Evolutionary conservation across 2,329 filamentous ascomycete genomes (phyloP).

Genomic region (Grosmannia penicillata): DNA sequence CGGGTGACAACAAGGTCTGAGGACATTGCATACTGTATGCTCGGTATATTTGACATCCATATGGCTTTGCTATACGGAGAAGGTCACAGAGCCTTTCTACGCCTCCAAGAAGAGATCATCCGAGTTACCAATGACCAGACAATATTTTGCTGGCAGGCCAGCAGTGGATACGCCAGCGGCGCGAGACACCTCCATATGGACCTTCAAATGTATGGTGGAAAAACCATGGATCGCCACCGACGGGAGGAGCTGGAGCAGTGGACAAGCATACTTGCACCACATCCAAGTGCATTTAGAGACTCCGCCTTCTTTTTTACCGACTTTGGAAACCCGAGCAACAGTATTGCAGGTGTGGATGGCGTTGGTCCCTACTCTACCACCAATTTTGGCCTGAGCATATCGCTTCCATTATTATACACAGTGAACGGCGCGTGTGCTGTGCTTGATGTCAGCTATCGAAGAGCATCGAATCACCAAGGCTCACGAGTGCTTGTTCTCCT

Average conservation of each 20-base stretch:
- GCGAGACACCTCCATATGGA: neutral
- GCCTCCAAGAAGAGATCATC: slow-evolving; percentile 16
- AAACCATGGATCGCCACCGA: neutral
- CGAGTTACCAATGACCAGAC: slow-evolving; percentile 14
- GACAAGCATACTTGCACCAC: slow-evolving; percentile 9
- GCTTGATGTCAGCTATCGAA: slow-evolving; percentile 4
- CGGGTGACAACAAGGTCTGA: slow-evolving; percentile 12
- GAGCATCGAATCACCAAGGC: neutral
- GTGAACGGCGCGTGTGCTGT: slow-evolving; percentile 6
- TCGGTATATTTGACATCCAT: slow-evolving; percentile 16
- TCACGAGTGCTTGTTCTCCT: slow-evolving; percentile 3
- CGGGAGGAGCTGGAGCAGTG: slow-evolving; percentile 2
- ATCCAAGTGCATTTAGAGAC: slow-evolving; percentile 6
- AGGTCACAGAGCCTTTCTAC: slow-evolving; percentile 11
- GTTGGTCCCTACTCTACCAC: slow-evolving; percentile 6
- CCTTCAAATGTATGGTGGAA: neutral
- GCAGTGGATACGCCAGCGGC: neutral
- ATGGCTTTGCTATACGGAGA: slow-evolving; percentile 18
- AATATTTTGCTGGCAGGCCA: slow-evolving; percentile 15
- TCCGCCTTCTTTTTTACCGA: slow-evolving; percentile 4
- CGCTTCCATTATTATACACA: slow-evolving; percentile 7
- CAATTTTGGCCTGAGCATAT: slow-evolving; percentile 9
- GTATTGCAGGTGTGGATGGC: neutral
- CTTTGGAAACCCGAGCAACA: neutral
- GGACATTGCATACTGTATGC: slow-evolving; percentile 15